phyloP scores from a whole-genome alignment of 2,329 filamentous ascomycete genomes.

The Lachnellula suecica region DNA sequence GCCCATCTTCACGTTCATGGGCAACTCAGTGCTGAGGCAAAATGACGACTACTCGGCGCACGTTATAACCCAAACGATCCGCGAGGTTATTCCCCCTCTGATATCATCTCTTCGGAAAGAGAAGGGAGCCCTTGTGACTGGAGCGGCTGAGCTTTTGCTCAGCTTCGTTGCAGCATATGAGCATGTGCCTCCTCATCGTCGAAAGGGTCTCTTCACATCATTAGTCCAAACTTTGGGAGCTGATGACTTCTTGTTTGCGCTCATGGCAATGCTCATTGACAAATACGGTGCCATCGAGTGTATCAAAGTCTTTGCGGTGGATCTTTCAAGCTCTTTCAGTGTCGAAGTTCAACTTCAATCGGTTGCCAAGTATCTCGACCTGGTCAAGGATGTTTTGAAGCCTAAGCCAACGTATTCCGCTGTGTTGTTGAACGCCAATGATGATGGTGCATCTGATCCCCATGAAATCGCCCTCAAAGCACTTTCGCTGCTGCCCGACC shows the following conservation, averaged over 20 bases:
- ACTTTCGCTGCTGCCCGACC: slow-evolving; percentile 54
- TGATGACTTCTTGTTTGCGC: slow-evolving; percentile 82
- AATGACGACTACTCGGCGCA: slow-evolving; percentile 96
- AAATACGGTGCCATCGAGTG: slow-evolving; percentile 77
- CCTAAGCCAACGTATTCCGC: slow-evolving; percentile 73
- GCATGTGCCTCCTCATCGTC: slow-evolving; percentile 86
- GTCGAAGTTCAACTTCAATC: slow-evolving; percentile 76
- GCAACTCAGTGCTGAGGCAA: slow-evolving; percentile 84
- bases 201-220: slow-evolving; percentile 79
- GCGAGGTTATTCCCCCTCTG: slow-evolving; percentile 88
- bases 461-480: slow-evolving; percentile 53
- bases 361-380: slow-evolving; percentile 72
- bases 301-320: slow-evolving; percentile 71
- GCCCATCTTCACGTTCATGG: slow-evolving; percentile 99
- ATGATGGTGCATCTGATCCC: slow-evolving; percentile 43
- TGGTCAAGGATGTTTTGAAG: slow-evolving; percentile 74
- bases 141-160: slow-evolving; percentile 84
- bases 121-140: slow-evolving; percentile 73
- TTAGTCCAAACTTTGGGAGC: slow-evolving; percentile 82
- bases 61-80: slow-evolving; percentile 92
- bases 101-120: slow-evolving; percentile 82
- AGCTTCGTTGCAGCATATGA: slow-evolving; percentile 97
- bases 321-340: slow-evolving; percentile 71
- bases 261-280: slow-evolving; percentile 88
- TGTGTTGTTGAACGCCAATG: slow-evolving; percentile 64